Conservation (phyloP, 352 stramenopile genomes). For the Phytopythium boreale region DNA sequence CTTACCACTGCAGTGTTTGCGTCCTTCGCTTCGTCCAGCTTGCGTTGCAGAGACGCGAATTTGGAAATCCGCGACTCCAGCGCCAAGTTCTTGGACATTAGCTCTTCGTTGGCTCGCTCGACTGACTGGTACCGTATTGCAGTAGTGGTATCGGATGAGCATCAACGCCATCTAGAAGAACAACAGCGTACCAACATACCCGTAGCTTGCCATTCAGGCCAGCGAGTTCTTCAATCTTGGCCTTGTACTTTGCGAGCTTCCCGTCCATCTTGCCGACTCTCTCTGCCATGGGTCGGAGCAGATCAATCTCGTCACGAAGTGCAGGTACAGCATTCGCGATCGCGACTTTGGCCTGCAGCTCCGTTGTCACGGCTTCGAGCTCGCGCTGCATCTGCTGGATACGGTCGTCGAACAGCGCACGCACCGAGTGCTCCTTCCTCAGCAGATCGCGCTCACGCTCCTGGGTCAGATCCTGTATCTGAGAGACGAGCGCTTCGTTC, state of each 20-base stretch:
- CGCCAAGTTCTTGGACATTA: slow-evolving; percentile 50
- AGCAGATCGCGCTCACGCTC: slow-evolving; percentile 47
- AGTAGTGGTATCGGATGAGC: slow-evolving; percentile 1
- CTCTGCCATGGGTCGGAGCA: slow-evolving; percentile 49
- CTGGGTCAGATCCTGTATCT: slow-evolving; percentile 33
- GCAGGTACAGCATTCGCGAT: slow-evolving; percentile 34
- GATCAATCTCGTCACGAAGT: slow-evolving; percentile 65
- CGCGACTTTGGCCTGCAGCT: slow-evolving; percentile 30
- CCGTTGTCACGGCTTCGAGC: slow-evolving; percentile 22
- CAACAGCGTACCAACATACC: slow-evolving; percentile 18
- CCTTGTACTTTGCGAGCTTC: slow-evolving; percentile 60
- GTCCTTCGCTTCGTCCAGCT: slow-evolving; percentile 66
- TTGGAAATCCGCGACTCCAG: slow-evolving; percentile 52
- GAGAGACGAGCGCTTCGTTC: slow-evolving; percentile 26
- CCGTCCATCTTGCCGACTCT: slow-evolving; percentile 47
- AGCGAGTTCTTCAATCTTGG: slow-evolving; percentile 61
- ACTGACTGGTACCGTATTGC: slow-evolving; percentile 23
- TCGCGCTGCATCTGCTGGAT: slow-evolving; percentile 45
- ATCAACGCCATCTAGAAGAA: slow-evolving; percentile 1
- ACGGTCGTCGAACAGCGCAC: slow-evolving; percentile 46
- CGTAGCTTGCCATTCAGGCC: slow-evolving; percentile 49
- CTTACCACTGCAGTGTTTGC: slow-evolving; percentile 58
- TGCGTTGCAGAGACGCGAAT: slow-evolving; percentile 46
- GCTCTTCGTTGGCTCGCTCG: slow-evolving; percentile 52
- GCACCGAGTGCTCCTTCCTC: slow-evolving; percentile 53